Percentiles rank a stretch among this genome's conserved stretches.
phyloP scores from a whole-genome alignment of 257 asterid genomes.

The Solanum bukasovii region DNA sequence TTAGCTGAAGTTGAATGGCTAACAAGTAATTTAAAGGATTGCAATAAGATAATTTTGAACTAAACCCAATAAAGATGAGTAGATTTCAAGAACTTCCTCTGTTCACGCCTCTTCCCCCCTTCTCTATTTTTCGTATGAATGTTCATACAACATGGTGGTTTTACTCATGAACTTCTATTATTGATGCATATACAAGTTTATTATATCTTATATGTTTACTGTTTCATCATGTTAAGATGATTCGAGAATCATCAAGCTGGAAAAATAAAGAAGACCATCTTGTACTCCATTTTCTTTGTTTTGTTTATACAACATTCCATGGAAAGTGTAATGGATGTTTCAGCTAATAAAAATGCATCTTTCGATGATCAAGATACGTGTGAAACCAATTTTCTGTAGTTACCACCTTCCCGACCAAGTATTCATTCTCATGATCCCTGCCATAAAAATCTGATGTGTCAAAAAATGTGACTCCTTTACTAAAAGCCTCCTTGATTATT shows the following conservation, averaged over 20 bases:
- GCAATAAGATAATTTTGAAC: neutral
- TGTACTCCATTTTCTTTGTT: neutral
- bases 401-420: too few species aligned
- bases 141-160: too few species aligned
- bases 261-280: neutral
- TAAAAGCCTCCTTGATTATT: slow-evolving; percentile 36
- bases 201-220: neutral
- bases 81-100: neutral
- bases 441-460: slow-evolving; percentile 46
- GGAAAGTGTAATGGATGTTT: neutral
- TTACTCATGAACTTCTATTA: neutral
- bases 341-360: neutral
- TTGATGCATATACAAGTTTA: neutral
- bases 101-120: neutral
- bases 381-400: neutral
- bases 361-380: neutral
- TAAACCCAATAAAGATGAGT: neutral
- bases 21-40: neutral
- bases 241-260: neutral
- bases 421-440: slow-evolving; percentile 28
- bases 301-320: neutral
- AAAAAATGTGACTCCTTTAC: slow-evolving; percentile 30
- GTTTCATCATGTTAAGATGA: neutral
- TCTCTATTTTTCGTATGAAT: neutral
- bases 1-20: neutral